A percentile compares a stretch with the other conserved stretches of the same genome.
Conservation (phyloP, 2,329 filamentous ascomycete genomes). For the Neobulgaria alba region DNA sequence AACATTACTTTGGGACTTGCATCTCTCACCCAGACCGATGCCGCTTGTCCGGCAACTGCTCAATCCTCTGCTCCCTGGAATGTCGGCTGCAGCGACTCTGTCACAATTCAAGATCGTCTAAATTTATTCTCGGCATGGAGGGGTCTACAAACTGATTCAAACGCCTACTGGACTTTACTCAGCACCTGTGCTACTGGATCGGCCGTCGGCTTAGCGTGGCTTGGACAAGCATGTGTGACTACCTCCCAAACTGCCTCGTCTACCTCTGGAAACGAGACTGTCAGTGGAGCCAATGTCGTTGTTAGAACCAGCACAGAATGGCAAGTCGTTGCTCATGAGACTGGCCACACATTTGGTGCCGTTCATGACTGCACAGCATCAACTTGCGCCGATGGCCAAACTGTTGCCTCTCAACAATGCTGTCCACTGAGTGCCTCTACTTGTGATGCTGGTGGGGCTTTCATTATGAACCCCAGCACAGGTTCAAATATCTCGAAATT, state of each 20-base stretch:
- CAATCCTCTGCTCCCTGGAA: slow-evolving; percentile 74
- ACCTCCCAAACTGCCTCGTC: slow-evolving; percentile 46
- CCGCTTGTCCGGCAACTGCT: slow-evolving; percentile 63
- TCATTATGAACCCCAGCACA: slow-evolving; percentile 95
- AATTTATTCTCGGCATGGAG: slow-evolving; percentile 88
- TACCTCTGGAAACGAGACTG: slow-evolving; percentile 53
- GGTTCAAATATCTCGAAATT: slow-evolving; percentile 64
- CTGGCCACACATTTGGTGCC: slow-evolving; percentile 89
- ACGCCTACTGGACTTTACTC: slow-evolving; percentile 87
- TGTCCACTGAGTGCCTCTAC: slow-evolving; percentile 62
- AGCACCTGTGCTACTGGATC: slow-evolving; percentile 65
- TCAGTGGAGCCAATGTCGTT: slow-evolving; percentile 83
- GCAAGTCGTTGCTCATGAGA: slow-evolving; percentile 94
- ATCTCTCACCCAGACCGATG: slow-evolving; percentile 71
- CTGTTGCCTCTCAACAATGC: slow-evolving; percentile 56
- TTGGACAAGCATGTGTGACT: slow-evolving; percentile 71
- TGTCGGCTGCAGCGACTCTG: slow-evolving; percentile 54
- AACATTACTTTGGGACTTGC: slow-evolving; percentile 89
- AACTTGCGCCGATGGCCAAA: slow-evolving; percentile 57
- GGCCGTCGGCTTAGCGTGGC: slow-evolving; percentile 87
- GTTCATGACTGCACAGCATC: slow-evolving; percentile 77
- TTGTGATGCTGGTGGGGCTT: slow-evolving; percentile 71
- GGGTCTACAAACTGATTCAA: slow-evolving; percentile 64
- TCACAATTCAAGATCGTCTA: slow-evolving; percentile 66
- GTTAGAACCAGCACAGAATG: slow-evolving; percentile 76